phyloP scores from a whole-genome alignment of 345 rosid species.

The Anacardium occidentale region DNA sequence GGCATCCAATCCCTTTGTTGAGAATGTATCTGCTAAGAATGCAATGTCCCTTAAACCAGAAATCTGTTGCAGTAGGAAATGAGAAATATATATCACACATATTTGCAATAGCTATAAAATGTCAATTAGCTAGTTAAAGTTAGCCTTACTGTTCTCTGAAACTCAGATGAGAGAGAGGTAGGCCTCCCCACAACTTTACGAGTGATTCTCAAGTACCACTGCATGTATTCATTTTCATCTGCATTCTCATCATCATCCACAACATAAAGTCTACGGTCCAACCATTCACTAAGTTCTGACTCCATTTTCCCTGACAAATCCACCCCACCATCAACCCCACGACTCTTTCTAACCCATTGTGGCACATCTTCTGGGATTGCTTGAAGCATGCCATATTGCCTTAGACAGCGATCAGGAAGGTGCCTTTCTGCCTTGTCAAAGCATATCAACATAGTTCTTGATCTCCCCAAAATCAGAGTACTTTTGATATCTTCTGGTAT shows the following conservation, averaged over 20 bases:
- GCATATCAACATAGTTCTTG: slow-evolving; percentile 90
- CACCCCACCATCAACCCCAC: slow-evolving; percentile 97
- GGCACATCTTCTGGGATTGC: slow-evolving; percentile 79
- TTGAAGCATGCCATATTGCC: slow-evolving; percentile 79
- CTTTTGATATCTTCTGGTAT: slow-evolving; percentile 65
- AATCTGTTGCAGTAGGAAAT: slow-evolving; percentile 44
- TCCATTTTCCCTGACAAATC: slow-evolving; percentile 94
- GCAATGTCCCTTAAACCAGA: slow-evolving; percentile 79
- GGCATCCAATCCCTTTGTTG: slow-evolving; percentile 61
- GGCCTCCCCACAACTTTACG: slow-evolving; percentile 87
- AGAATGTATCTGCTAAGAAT: slow-evolving; percentile 71
- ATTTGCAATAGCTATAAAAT: not conserved
- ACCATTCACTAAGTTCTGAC: slow-evolving; percentile 85
- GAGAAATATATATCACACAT: not conserved
- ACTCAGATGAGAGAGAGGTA: slow-evolving; percentile 72
- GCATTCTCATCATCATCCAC: slow-evolving; percentile 59
- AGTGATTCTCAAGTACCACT: slow-evolving; percentile 74
- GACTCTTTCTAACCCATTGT: slow-evolving; percentile 90
- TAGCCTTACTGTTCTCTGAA: slow-evolving; percentile 70
- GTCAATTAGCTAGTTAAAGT: slow-evolving; percentile 14
- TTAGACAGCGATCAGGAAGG: slow-evolving; percentile 90
- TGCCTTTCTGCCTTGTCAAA: slow-evolving; percentile 99
- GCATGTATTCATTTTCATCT: slow-evolving; percentile 78
- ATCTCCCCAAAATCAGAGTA: slow-evolving; percentile 74
- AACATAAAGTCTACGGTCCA: slow-evolving; percentile 54